These are phyloP conservation scores for Monilinia aucupariae DNA, from an alignment of 2,329 filamentous ascomycete species.

Conservation along the genomic window DNA sequence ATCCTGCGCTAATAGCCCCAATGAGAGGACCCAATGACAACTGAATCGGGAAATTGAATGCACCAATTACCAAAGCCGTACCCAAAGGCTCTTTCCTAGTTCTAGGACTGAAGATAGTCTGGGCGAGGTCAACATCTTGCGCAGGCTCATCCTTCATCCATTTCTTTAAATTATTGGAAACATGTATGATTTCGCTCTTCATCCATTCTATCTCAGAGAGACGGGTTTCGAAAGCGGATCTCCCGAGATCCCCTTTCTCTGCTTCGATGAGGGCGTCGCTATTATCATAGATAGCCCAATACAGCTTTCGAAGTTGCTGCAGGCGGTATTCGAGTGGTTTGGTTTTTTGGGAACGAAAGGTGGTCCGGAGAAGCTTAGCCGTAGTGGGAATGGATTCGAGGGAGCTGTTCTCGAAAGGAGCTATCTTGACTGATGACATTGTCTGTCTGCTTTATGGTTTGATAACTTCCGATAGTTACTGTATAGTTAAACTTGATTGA, in stretches of 20 bases:
- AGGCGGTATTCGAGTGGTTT: constrained; percentile 77
- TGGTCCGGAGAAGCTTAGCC: constrained; percentile 55
- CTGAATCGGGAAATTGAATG: constrained; percentile 91
- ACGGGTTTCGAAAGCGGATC: constrained; percentile 68
- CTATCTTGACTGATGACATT: constrained; percentile 24
- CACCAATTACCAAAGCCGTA: constrained; percentile 75
- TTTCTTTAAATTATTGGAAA: constrained; percentile 69
- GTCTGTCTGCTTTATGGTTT: neutral
- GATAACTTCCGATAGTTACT: no score
- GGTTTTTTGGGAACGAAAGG: constrained; percentile 76
- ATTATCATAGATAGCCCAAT: constrained; percentile 85
- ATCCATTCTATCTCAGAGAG: constrained; percentile 72
- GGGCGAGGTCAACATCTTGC: constrained; percentile 62
- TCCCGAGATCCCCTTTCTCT: constrained; percentile 70
- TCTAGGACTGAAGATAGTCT: constrained; percentile 64
- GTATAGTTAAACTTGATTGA: no score
- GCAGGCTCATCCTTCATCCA: constrained; percentile 80
- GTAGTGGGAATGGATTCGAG: constrained; percentile 60
- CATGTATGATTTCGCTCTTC: constrained; percentile 74
- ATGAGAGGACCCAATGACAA: constrained; percentile 72
- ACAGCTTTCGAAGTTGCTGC: constrained; percentile 84
- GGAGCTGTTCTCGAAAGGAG: constrained; percentile 54
- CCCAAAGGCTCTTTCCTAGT: constrained; percentile 87
- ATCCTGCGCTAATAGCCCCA: constrained; percentile 88
- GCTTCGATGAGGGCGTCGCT: constrained; percentile 68